phyloP scores from a whole-genome alignment of 2,329 filamentous ascomycete species.

The Gaeumannomyces tritici region DNA sequence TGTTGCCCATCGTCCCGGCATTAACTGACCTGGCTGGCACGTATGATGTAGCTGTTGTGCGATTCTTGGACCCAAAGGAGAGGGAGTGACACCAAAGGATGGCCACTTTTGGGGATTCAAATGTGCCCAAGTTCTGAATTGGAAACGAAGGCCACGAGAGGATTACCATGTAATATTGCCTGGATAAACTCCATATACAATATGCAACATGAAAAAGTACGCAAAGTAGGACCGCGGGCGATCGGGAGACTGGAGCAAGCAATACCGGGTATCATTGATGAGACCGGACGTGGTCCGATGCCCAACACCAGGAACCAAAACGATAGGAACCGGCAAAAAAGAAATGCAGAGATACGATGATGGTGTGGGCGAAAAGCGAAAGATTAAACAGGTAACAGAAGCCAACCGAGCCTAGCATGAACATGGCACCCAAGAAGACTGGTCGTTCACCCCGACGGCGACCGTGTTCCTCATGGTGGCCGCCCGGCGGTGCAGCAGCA shows the following conservation, averaged over 20 bases:
- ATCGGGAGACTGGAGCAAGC: background rate
- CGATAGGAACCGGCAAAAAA: background rate
- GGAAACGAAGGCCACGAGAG: background rate
- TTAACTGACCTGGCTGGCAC: background rate
- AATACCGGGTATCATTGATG: constrained; percentile 4
- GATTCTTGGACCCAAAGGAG: constrained; percentile 22
- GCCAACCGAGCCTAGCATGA: background rate
- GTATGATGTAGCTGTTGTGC: constrained; percentile 18
- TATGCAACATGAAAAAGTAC: background rate
- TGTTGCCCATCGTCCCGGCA: background rate
- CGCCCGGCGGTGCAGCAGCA: constrained; percentile 23
- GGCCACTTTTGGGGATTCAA: background rate
- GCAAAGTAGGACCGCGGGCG: background rate
- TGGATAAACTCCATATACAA: background rate
- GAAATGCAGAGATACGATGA: background rate
- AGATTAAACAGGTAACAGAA: too few relatives aligned
- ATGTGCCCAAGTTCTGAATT: background rate
- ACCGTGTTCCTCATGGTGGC: background rate
- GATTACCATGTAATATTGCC: background rate
- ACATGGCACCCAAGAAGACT: background rate
- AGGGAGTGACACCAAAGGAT: background rate
- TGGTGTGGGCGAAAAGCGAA: background rate
- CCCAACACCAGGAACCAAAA: background rate
- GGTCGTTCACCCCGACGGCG: constrained; percentile 8
- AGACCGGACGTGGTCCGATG: background rate